Conservation (phyloP, 2,329 filamentous ascomycete genomes). For the Thyridium curvatum region DNA sequence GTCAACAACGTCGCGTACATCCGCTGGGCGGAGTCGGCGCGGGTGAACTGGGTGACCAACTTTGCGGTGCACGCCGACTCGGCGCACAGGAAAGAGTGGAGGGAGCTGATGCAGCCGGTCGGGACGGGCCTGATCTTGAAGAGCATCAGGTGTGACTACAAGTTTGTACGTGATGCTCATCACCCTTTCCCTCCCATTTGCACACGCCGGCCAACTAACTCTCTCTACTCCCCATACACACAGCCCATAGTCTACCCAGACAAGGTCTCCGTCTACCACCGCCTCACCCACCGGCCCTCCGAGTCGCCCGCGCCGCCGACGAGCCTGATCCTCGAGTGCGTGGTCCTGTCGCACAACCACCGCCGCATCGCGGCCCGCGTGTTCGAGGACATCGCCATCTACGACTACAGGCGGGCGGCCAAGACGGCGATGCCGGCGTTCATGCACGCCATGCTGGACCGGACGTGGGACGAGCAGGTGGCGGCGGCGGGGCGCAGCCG, state of each 20-base stretch:
- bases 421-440: conserved; percentile 32
- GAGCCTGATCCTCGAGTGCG: conserved; percentile 52
- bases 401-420: conserved; percentile 47
- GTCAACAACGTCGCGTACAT: conserved; percentile 85
- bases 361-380: conserved; percentile 68
- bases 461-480: conserved; percentile 42
- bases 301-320: conserved; percentile 30
- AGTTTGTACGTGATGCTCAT: conserved; percentile 63
- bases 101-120: conserved; percentile 58
- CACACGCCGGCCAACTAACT: conserved; percentile 1
- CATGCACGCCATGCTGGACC: conserved; percentile 29
- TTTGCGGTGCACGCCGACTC: conserved; percentile 60
- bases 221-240: background rate
- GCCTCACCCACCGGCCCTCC: conserved; percentile 51
- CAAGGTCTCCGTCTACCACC: conserved; percentile 77
- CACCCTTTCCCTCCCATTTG: background rate
- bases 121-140: conserved; percentile 70
- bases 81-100: conserved; percentile 57
- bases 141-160: conserved; percentile 77
- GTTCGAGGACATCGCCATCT: conserved; percentile 72
- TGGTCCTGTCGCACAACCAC: conserved; percentile 71
- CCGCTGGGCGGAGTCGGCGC: conserved; percentile 74
- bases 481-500: conserved; percentile 46
- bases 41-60: conserved; percentile 72
- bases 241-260: conserved; percentile 83